These are phyloP conservation scores for Paulownia fortunei DNA, from an alignment of 257 asterid species.

Conservation along the genomic window DNA sequence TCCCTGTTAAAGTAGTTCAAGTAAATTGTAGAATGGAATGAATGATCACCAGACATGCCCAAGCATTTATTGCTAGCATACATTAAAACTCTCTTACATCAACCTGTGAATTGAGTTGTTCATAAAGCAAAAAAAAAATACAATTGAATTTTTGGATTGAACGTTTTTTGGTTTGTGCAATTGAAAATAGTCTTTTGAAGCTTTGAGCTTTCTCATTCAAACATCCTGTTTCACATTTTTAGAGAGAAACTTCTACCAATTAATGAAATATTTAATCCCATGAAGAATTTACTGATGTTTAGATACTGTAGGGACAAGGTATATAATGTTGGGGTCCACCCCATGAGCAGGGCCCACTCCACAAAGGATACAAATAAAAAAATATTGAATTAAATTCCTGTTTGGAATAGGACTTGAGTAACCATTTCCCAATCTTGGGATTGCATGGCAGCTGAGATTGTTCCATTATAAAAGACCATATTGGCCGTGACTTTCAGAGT, in stretches of 20 bases:
- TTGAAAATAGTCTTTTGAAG: constrained; percentile 8
- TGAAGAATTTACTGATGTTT: background rate
- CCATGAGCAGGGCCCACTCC: too few relatives aligned
- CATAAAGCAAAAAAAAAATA: background rate
- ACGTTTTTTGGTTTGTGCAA: constrained; percentile 20
- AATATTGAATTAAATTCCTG: too few relatives aligned
- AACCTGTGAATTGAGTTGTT: background rate
- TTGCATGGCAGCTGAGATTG: too few relatives aligned
- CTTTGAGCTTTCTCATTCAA: constrained; percentile 2
- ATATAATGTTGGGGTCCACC: background rate
- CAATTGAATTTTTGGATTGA: background rate
- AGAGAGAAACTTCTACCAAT: background rate
- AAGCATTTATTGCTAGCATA: too few relatives aligned
- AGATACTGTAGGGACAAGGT: background rate
- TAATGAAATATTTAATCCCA: background rate
- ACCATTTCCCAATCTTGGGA: too few relatives aligned
- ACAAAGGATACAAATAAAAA: too few relatives aligned
- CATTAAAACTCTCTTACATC: background rate
- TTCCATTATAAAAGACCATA: too few relatives aligned
- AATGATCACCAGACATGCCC: too few relatives aligned
- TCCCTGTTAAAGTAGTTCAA: background rate
- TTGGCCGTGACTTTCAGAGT: background rate
- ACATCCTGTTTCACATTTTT: background rate
- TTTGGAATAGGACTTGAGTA: too few relatives aligned
- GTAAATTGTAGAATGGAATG: background rate